These are phyloP conservation scores for Anisogramma anomala DNA, from an alignment of 2,329 filamentous ascomycete species.

Conservation along the genomic window DNA sequence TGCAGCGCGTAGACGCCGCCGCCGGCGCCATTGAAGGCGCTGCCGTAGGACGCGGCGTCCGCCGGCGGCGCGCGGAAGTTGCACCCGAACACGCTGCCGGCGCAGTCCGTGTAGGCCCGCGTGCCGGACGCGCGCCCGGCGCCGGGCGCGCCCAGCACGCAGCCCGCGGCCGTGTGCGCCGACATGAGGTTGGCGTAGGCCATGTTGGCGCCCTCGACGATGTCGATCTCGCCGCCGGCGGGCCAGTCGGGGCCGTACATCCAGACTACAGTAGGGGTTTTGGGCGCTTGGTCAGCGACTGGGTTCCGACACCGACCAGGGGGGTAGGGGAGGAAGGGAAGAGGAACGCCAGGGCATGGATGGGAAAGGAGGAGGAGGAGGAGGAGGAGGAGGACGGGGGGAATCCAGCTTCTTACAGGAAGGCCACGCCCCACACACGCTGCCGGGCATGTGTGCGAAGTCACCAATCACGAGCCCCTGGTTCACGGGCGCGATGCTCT, in stretches of 20 bases:
- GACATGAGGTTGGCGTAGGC: conserved; percentile 49
- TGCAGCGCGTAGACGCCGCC: conserved; percentile 62
- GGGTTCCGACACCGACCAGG: too few species aligned
- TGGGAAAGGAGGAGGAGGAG: too few species aligned
- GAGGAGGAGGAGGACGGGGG: neutral
- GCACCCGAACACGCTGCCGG: conserved; percentile 31
- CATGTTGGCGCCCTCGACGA: conserved; percentile 58
- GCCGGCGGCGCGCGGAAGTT: conserved; percentile 29
- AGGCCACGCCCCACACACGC: conserved; percentile 38
- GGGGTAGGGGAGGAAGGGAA: too few species aligned
- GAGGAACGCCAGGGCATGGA: too few species aligned
- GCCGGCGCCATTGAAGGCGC: conserved; percentile 52
- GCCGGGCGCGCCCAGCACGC: conserved; percentile 1
- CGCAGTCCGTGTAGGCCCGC: conserved; percentile 25
- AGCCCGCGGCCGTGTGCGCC: conserved; percentile 41
- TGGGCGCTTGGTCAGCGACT: neutral
- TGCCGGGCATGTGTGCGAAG: conserved; percentile 38
- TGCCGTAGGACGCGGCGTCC: conserved; percentile 42
- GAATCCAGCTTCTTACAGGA: conserved; percentile 5
- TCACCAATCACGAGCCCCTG: conserved; percentile 35
- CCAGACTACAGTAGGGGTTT: conserved; percentile 27
- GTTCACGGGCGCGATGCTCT: conserved; percentile 33
- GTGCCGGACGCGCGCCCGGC: conserved; percentile 18
- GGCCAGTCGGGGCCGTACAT: conserved; percentile 49
- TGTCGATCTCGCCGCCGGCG: conserved; percentile 52